Base-by-base conservation (phyloP, 768 basidiomycete genomes). In the Tylopilus plumbeoviolaceoides region DNA sequence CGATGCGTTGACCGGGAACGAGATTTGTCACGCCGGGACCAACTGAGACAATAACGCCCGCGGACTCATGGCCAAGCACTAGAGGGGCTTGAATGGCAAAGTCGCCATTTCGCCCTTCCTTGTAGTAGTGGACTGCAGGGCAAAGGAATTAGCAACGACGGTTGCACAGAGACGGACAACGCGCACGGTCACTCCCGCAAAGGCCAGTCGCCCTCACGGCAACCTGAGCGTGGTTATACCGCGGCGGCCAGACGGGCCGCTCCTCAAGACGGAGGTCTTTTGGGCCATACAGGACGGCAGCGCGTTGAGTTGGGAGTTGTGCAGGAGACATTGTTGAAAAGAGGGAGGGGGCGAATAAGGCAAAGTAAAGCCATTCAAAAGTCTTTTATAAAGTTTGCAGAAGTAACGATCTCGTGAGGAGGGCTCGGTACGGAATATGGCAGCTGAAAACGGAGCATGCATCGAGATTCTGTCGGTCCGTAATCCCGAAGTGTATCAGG, bases 21-120 rank as follows among this genome's bases (percentile, higher is more conserved):
- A 93, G 72, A 63, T 78, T 63, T 58, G 74, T 77, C 41, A 86
- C 85, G 17, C 84, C 83, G 12, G 85, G 78, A 11, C 89, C 89
- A 52, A 95, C 77, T n/a, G 91, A 85, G 51, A 87, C 85, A 63
- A 98, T 75, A 63, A 90, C 70, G 31, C 94, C 95, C n/a, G 90
- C 83, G 0, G 93, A 79, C 75, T 98, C 95, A 70, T 98, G 95
- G 23, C 95, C 95, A 30, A 98, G 86, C 43, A 94, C 87, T 53
- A 98, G 82, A 5, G 95, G 94, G 7, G 83, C 77, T 55, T 83
- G 87, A 56, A 97, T 77, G 47, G 84, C 86, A 72, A 95, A 97
- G 69, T 92, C 91, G 44, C 94, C 95, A 69, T 97, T 98, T 40
- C 91, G 82, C 20, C 89, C 93, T 61, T 93, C 85, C 30, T 75